A percentile compares a stretch with the other conserved stretches of the same genome.
Conservation (phyloP, 495 filamentous ascomycete species). For the Hyaloscypha bicolor region DNA sequence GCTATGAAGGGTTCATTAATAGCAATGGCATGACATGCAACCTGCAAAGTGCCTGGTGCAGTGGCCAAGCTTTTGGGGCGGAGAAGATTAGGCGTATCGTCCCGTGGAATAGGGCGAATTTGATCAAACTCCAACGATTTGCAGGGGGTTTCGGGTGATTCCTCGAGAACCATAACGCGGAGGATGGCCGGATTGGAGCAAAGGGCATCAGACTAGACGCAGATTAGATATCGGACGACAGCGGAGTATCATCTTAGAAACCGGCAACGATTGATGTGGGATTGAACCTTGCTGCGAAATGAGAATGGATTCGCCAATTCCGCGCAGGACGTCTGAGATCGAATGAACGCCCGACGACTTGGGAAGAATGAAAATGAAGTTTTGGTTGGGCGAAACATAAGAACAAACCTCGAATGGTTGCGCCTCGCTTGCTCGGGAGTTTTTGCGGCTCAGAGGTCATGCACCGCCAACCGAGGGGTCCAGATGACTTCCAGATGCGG, state of each 20-base stretch:
- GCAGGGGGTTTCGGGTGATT: background rate
- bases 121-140: background rate
- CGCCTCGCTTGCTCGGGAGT: background rate
- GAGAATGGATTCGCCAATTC: background rate
- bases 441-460: background rate
- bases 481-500: constrained; percentile 19
- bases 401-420: background rate
- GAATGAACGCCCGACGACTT: background rate
- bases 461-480: background rate
- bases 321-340: background rate
- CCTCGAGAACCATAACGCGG: background rate
- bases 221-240: constrained; percentile 4
- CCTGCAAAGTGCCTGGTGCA: background rate
- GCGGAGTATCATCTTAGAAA: constrained; percentile 8
- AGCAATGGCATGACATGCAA: constrained; percentile 6
- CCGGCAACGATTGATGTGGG: background rate
- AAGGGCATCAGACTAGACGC: background rate
- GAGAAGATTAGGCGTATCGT: background rate
- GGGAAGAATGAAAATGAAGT: background rate
- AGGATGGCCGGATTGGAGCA: background rate
- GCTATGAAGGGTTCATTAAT: background rate
- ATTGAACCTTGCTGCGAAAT: constrained; percentile 7
- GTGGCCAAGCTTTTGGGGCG: background rate
- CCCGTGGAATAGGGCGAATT: background rate
- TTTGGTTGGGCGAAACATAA: background rate